Evolutionary conservation across 345 rosid genomes (phyloP).

Genomic region (Mangifera indica): DNA sequence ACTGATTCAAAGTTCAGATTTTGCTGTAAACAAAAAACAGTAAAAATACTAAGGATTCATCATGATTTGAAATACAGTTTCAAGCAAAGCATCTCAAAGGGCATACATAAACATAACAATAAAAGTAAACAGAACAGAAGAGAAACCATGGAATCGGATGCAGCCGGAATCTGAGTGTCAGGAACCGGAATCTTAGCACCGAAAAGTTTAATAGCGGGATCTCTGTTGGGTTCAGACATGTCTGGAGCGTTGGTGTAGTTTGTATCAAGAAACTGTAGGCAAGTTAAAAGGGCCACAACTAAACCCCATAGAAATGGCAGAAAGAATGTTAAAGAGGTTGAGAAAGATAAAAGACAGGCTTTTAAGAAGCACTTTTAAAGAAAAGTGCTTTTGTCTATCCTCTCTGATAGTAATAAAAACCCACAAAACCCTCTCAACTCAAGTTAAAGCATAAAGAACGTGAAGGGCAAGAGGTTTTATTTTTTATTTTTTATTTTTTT

Average conservation of each 20-base stretch:
- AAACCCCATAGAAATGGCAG: constrained; percentile 31
- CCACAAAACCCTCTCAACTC: constrained; percentile 23
- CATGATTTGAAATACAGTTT: neutral
- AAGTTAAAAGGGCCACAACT: constrained; percentile 28
- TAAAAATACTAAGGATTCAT: neutral
- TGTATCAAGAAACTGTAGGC: constrained; percentile 5
- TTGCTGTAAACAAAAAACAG: neutral
- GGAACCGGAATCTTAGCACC: constrained; percentile 65
- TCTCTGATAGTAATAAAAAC: constrained; percentile 24
- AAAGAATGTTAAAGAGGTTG: constrained; percentile 19
- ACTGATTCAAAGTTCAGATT: neutral
- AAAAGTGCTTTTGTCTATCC: constrained; percentile 16
- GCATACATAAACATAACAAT: neutral
- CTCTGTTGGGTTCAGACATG: constrained; percentile 31
- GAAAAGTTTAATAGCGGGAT: constrained; percentile 71
- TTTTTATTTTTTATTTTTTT: neutral
- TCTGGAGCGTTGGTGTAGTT: constrained; percentile 25
- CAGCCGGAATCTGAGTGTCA: constrained; percentile 42
- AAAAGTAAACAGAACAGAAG: neutral
- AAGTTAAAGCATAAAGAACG: constrained; percentile 51
- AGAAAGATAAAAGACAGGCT: constrained; percentile 3
- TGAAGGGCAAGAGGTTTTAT: constrained; percentile 36
- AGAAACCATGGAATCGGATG: constrained; percentile 19
- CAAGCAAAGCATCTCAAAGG: neutral
- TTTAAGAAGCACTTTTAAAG: neutral